Evolutionary conservation across 192 early-diverging fungal species (phyloP), one percentile per base, ranked within the genome.

Genomic region (Phlyctochytrium planicorne): DNA sequence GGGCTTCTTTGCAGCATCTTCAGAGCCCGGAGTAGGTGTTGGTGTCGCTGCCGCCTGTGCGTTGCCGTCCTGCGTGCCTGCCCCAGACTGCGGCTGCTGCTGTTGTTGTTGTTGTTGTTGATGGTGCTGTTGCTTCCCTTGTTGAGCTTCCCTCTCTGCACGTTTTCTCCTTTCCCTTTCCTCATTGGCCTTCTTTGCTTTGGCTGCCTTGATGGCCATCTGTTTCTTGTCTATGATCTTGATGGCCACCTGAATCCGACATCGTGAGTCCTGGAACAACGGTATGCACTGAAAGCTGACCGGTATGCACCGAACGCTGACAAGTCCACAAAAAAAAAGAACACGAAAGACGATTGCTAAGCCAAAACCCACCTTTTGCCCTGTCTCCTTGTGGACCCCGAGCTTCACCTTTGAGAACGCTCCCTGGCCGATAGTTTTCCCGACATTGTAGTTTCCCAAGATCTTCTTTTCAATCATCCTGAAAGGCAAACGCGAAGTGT

Each of bases 391-490:
- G 73, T 88, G 84, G 29, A 69, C 70, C 2, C 77, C 87, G 34
- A 88, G 69, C 74, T 88, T 88, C 59, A 88, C 87, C 69, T 88
- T 88, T 30, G 83, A 85, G 62, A 88, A 88, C 12, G 87, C 87
- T 33, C 87, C 87, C 69, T 87, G 79, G 0, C 87, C 87, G 29
- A 88, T 81, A 20, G 87, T 88, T 65, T 85, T 85, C 6, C 81
- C 82, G 17, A 87, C 77, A 29, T 80, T 74, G 67, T 87, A 87
- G 63, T 83, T 84, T 1, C 83, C 83, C 29, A 85, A 65, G 27
- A 79, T 67, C 50, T 73, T 78, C 66, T 83, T 83, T 25, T 73
- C 53, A 1, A 72, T 72, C 29, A 81, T 57, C n/a, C n/a, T n/a
- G n/a, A n/a, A n/a, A n/a, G n/a, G n/a, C n/a, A n/a, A n/a, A n/a